Percentiles rank a stretch among this genome's conserved stretches.
Evolutionary conservation across 2,329 filamentous ascomycete genomes (phyloP).

Genomic region (Talaromyces sp.): DNA sequence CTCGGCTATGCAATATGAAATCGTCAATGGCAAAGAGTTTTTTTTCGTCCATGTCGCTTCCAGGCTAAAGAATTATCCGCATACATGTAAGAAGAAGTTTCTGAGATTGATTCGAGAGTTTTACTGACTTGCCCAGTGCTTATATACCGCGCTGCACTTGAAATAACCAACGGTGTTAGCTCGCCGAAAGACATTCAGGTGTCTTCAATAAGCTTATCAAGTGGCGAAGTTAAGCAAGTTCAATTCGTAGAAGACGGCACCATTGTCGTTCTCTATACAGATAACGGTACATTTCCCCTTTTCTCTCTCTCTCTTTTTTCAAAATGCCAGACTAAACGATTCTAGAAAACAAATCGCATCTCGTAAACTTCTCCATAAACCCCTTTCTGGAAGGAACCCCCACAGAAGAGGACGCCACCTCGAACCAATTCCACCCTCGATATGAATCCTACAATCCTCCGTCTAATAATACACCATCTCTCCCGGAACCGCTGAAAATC

Average conservation of each 20-base stretch:
- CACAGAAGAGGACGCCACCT: background rate
- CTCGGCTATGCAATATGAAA: slow-evolving; percentile 53
- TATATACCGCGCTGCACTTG: slow-evolving; percentile 51
- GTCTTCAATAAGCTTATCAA: slow-evolving; percentile 27
- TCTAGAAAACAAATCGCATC: slow-evolving; percentile 22
- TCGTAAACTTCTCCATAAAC: slow-evolving; percentile 31
- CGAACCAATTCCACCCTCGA: background rate
- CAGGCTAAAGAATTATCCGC: slow-evolving; percentile 27
- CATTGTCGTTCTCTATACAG: slow-evolving; percentile 55
- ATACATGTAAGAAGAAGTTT: slow-evolving; percentile 22
- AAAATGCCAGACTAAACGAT: background rate
- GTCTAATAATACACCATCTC: slow-evolving; percentile 2
- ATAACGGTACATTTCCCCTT: slow-evolving; percentile 17
- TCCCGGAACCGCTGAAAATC: slow-evolving; percentile 19
- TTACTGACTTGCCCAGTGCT: slow-evolving; percentile 44
- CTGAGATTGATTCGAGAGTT: background rate
- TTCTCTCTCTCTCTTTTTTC: background rate
- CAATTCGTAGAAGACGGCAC: slow-evolving; percentile 62
- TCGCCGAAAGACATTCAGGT: slow-evolving; percentile 29
- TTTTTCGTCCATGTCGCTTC: slow-evolving; percentile 31
- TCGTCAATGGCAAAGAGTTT: slow-evolving; percentile 20
- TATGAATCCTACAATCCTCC: background rate
- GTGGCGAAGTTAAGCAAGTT: slow-evolving; percentile 49
- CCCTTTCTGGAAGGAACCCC: background rate
- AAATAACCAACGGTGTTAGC: slow-evolving; percentile 57